phyloP scores from a whole-genome alignment of 495 filamentous ascomycete species.

The Podospora didyma region DNA sequence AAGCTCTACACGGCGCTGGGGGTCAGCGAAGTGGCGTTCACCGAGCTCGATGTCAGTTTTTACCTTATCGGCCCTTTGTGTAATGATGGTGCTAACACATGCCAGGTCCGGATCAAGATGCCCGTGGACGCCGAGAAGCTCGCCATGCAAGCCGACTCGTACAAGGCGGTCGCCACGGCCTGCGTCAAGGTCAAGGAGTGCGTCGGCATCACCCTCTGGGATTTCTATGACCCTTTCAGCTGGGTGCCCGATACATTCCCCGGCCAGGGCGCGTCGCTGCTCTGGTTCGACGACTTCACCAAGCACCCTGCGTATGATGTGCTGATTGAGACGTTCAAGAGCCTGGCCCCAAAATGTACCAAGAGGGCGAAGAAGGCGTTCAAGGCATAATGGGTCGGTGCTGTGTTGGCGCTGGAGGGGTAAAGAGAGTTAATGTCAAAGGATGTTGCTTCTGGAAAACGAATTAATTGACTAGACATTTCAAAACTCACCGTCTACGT shows the following conservation, averaged over 20 bases:
- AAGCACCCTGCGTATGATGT: conserved; percentile 54
- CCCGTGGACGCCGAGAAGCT: conserved; percentile 46
- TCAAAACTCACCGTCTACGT: too few relatives aligned
- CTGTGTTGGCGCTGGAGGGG: too few relatives aligned
- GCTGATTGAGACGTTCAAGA: conserved; percentile 19
- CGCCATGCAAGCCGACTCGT: conserved; percentile 55
- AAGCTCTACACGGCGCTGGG: conserved; percentile 44
- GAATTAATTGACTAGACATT: too few relatives aligned
- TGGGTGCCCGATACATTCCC: conserved; percentile 57
- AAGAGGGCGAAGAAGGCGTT: too few relatives aligned
- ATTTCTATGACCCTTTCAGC: conserved; percentile 47
- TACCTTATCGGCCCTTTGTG: too few relatives aligned
- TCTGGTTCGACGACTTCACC: conserved; percentile 48
- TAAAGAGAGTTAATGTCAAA: too few relatives aligned
- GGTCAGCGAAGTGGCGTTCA: conserved; percentile 58
- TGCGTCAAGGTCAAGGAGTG: conserved; percentile 57
- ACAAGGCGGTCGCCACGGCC: conserved; percentile 47
- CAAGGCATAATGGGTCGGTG: too few relatives aligned
- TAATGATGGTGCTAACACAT: too few relatives aligned
- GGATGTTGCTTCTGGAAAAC: too few relatives aligned
- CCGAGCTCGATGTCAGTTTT: conserved; percentile 63
- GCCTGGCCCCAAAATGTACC: not conserved
- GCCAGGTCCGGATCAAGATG: conserved; percentile 48
- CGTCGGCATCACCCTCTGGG: conserved; percentile 69
- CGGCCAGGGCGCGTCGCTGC: conserved; percentile 47